Evolutionary conservation across 371 early-diverging fungal genomes (phyloP).

Genomic region (Mucor irregularis): DNA sequence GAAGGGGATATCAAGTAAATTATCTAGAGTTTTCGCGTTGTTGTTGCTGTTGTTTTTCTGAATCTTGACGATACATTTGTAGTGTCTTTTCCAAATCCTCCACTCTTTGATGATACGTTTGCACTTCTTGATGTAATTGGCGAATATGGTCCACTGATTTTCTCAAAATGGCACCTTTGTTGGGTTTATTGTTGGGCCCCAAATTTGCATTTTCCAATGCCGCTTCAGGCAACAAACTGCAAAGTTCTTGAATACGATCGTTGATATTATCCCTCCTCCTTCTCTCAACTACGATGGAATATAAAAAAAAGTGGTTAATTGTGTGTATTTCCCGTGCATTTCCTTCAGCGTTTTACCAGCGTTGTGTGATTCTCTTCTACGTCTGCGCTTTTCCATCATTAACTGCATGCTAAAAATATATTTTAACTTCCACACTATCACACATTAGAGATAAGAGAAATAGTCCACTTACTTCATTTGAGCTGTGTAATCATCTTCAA

Average conservation of each 20-base stretch:
- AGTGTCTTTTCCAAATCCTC: conserved; percentile 66
- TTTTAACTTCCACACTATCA: not conserved
- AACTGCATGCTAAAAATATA: conserved; percentile 33
- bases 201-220: conserved; percentile 57
- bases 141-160: conserved; percentile 91
- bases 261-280: conserved; percentile 96
- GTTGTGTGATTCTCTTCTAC: conserved; percentile 94
- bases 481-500: conserved; percentile 42
- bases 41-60: not conserved
- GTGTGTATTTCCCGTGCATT: not conserved
- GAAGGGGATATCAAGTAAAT: too few relatives aligned
- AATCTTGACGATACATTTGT: conserved; percentile 16
- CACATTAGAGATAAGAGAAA: not conserved
- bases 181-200: conserved; percentile 78
- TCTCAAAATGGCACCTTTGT: conserved; percentile 82
- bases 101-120: conserved; percentile 59
- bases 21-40: not conserved
- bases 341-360: conserved; percentile 56
- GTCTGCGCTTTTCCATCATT: conserved; percentile 81
- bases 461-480: conserved; percentile 40
- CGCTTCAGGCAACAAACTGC: conserved; percentile 76
- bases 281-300: conserved; percentile 91
- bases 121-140: conserved; percentile 63
- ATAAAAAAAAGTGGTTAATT: conserved; percentile 11
- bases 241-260: conserved; percentile 93